Conservation (phyloP, 1,284 basidiomycete genomes). For the Ganoderma sinense region DNA sequence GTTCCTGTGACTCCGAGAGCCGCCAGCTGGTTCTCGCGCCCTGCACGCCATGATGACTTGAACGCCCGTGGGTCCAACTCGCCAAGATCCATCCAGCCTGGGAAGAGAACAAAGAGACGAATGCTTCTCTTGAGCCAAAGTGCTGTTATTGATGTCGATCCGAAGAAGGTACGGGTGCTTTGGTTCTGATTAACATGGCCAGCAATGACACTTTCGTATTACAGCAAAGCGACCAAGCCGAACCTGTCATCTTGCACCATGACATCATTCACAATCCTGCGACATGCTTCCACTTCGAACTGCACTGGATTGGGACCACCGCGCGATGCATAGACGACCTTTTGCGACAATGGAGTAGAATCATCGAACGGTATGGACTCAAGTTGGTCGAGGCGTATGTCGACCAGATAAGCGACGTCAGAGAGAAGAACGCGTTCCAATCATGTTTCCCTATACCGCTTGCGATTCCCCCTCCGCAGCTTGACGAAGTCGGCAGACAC, state of each 20-base stretch:
- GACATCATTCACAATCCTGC: constrained; percentile 93
- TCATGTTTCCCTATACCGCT: constrained; percentile 85
- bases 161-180: constrained; percentile 61
- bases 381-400: constrained; percentile 94
- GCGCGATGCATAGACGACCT: constrained; percentile 96
- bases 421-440: constrained; percentile 86
- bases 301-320: constrained; percentile 97
- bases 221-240: constrained; percentile 86
- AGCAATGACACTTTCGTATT: neutral
- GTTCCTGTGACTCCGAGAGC: constrained; percentile 71
- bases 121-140: constrained; percentile 83
- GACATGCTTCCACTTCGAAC: constrained; percentile 94
- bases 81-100: constrained; percentile 47
- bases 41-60: constrained; percentile 43
- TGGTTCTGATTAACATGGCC: neutral
- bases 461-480: constrained; percentile 74
- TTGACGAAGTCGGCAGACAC: constrained; percentile 73
- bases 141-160: constrained; percentile 83
- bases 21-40: constrained; percentile 66
- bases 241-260: constrained; percentile 87
- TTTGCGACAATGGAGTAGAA: constrained; percentile 84
- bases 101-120: constrained; percentile 61
- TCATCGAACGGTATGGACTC: constrained; percentile 91
- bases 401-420: constrained; percentile 85
- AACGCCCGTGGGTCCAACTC: constrained; percentile 48